A percentile compares a stretch with the other conserved stretches of the same genome.
These are phyloP conservation scores for Nothophaeocryptopus gaeumannii DNA, from an alignment of 2,329 filamentous ascomycete genomes.

Conservation along the genomic window DNA sequence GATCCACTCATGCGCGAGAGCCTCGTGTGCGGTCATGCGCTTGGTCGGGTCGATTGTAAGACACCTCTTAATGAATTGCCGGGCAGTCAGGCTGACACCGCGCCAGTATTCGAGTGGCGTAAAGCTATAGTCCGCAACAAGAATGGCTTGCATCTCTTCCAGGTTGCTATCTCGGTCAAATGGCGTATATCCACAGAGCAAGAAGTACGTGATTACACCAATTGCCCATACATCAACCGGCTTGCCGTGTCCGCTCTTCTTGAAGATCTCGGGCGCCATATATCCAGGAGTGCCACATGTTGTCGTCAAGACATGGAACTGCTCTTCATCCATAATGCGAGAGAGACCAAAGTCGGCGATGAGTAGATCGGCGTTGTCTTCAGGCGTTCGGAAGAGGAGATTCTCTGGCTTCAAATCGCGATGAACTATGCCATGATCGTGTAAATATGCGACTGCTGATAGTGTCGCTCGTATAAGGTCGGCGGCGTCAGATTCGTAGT, in stretches of 20 bases:
- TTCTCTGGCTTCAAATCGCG: constrained; percentile 98
- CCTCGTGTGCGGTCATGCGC: constrained; percentile 87
- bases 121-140: constrained; percentile 94
- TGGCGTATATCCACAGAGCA: constrained; percentile 95
- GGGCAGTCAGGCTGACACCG: constrained; percentile 75
- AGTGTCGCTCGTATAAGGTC: constrained; percentile 92
- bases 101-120: constrained; percentile 95
- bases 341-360: constrained; percentile 97
- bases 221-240: constrained; percentile 98
- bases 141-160: constrained; percentile 98
- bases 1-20: constrained; percentile 64
- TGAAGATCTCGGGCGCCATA: constrained; percentile 99
- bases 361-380: constrained; percentile 93
- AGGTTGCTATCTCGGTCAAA: constrained; percentile 97
- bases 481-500: constrained; percentile 95
- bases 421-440: constrained; percentile 98
- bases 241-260: constrained; percentile 96
- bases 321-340: constrained; percentile 97
- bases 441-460: constrained; percentile 95
- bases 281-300: constrained; percentile 97
- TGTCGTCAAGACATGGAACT: constrained; percentile 95
- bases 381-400: constrained; percentile 89
- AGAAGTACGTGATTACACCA: constrained; percentile 97
- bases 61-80: constrained; percentile 89
- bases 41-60: constrained; percentile 83